Base-by-base conservation (phyloP, 192 early-diverging fungal species). In the Phycomyces blakesleeanus region DNA sequence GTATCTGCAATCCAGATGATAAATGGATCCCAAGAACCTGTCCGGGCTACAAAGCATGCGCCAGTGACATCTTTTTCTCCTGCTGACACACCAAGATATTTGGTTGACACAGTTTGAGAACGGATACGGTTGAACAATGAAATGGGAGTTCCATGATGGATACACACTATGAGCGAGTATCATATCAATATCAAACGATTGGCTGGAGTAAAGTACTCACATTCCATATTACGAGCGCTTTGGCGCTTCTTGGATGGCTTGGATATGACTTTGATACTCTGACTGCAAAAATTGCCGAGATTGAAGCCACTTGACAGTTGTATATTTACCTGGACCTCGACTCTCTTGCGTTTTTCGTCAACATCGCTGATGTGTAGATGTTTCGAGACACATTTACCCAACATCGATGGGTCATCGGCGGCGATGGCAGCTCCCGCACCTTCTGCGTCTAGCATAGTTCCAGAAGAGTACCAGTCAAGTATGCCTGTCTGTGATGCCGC, bases 181-280 rank as follows among this genome's bases (percentile, higher is more conserved):
- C 40, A 49, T 54, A 22, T 26, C 24, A 57, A 49, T 20, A 18
- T 3, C 29, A 55, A 34, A 34, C 29, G 29, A 34, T 34, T 34
- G 29, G 29, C 27, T 56, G 21, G 18, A 38, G 9, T 56, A 16
- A 50, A 37, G 14, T 12, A 61, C 66, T 61, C 49, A 68, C 66
- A 71, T 65, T 90, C 85, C 69, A 88, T 85, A 73, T 90, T 90
- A 65, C 92, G 91, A 8, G 83, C 79, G 55, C 87, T 91, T 63
- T 93, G 90, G 39, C 89, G 83, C 78, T 94, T 94, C 75, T 93
- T 94, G 44, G 87, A 89, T 8, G 95, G 93, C 72, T 97, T 97
- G 60, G 87, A 90, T 49, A 97, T 94, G 14, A 95, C 90, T 61
- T 91, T 92, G 63, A 97, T 89, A 12, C 89, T 85, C 39, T 82